These are phyloP conservation scores for Colletotrichum acutatum DNA, from an alignment of 2,329 filamentous ascomycete species.

Conservation along the genomic window DNA sequence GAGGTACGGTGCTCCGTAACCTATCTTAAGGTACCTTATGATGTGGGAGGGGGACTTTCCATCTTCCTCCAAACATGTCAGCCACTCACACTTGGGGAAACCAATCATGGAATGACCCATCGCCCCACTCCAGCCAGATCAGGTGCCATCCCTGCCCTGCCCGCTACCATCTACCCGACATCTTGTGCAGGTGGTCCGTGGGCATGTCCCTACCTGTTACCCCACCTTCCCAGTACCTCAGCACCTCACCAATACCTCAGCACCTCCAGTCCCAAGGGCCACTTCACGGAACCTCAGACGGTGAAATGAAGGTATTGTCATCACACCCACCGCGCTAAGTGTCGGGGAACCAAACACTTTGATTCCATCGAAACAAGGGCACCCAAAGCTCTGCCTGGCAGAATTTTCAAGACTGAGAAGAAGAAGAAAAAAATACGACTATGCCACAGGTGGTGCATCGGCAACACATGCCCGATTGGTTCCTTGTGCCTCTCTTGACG, in stretches of 20 bases:
- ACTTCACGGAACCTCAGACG: not conserved
- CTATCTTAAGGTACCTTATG: no score
- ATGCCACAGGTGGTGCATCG: no score
- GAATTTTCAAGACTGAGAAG: not conserved
- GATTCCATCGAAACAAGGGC: not conserved
- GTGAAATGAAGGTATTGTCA: not conserved
- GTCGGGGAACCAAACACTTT: not conserved
- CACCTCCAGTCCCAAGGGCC: not conserved
- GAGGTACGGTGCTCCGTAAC: no score
- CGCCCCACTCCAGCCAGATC: not conserved
- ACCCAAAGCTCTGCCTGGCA: not conserved
- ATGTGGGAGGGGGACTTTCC: not conserved
- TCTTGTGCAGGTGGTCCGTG: constrained; percentile 1
- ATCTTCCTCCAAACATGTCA: not conserved
- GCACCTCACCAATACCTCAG: not conserved
- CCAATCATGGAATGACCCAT: not conserved
- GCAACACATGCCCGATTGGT: not conserved
- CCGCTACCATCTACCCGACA: not conserved
- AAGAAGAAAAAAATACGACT: not conserved
- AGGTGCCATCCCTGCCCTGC: not conserved
- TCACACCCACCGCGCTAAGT: not conserved
- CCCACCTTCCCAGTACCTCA: not conserved
- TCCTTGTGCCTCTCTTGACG: not conserved
- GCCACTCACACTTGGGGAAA: no score
- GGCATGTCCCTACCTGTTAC: not conserved